These are phyloP conservation scores for Saccharomyces uvarum DNA, from an alignment of 1,139 yeast species.

Conservation along the genomic window DNA sequence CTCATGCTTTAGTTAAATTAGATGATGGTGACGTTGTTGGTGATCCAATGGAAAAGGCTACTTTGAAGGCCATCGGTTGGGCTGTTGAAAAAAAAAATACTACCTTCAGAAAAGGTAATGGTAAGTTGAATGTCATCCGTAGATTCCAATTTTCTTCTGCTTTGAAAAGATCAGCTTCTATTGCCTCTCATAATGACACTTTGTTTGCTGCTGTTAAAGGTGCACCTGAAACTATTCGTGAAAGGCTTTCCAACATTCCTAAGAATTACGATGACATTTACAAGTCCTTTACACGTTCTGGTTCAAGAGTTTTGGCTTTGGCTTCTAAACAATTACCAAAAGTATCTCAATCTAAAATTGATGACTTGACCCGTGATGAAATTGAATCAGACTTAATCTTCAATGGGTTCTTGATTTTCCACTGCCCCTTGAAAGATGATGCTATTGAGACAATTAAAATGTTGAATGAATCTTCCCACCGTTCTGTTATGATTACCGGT, in stretches of 20 bases:
- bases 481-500: constrained; percentile 97
- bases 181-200: constrained; percentile 58
- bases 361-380: constrained; percentile 56
- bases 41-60: constrained; percentile 98
- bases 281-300: constrained; percentile 87
- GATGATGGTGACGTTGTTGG: constrained; percentile 98
- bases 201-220: constrained; percentile 87
- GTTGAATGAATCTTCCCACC: constrained; percentile 92
- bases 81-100: constrained; percentile 66
- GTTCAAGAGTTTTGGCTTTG: constrained; percentile 91
- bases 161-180: constrained; percentile 86
- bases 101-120: constrained; percentile 41
- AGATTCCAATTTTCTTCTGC: constrained; percentile 97
- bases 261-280: constrained; percentile 74
- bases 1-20: constrained; percentile 87
- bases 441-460: constrained; percentile 84
- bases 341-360: constrained; percentile 45
- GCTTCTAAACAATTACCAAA: constrained; percentile 71
- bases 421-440: constrained; percentile 90
- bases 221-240: constrained; percentile 95
- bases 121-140: constrained; percentile 67
- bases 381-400: constrained; percentile 70
- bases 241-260: constrained; percentile 68
- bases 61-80: constrained; percentile 85
- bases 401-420: constrained; percentile 94